Evolutionary conservation across 2,329 filamentous ascomycete genomes (phyloP), one percentile per base, ranked within the genome.

Genomic region (Alternaria solani): DNA sequence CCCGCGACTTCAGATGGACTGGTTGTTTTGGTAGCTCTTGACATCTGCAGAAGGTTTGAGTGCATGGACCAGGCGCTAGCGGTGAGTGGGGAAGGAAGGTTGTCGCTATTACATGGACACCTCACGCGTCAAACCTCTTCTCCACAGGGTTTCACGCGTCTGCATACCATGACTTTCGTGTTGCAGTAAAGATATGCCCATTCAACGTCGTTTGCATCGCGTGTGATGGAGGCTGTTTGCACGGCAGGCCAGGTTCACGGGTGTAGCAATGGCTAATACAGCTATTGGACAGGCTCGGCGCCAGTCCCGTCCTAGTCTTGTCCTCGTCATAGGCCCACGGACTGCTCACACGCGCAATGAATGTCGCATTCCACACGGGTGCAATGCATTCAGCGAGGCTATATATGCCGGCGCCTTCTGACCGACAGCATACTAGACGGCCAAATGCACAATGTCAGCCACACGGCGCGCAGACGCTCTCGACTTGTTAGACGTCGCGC

Each of bases 371-470:
- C 14, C 39, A 44, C 32, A 44, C 55, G 44, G 46, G 14, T 23
- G 38, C 43, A 42, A 62, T 42, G 61, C 59, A 36, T 16, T 14
- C 12, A 36, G n/a, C 25, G 38, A 36, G 12, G 25, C 12, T 51
- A 63, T 51, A 65, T 66, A 66, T 60, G 42, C 55, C 54, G 59
- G 52, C 14, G 34, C 53, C 59, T 26, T 68, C 56, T 48, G 63
- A 65, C 48, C 65, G 63, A 61, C 53, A 51, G 43, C 16, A 34
- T 5, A 18, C 36, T 44, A 51, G 44, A 51, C 11, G 59, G 57
- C 56, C 44, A 48, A 52, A 59, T 51, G 36, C 49, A 58, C 42
- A 46, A 74, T 74, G 71, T 44, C 62, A 18, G 47, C 60, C 26
- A 48, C 53, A 46, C 62, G 61, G 60, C 70, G 62, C 46, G 47